These are phyloP conservation scores for Leishmania turanica DNA, from an alignment of 208 protist species.

Conservation along the genomic window DNA sequence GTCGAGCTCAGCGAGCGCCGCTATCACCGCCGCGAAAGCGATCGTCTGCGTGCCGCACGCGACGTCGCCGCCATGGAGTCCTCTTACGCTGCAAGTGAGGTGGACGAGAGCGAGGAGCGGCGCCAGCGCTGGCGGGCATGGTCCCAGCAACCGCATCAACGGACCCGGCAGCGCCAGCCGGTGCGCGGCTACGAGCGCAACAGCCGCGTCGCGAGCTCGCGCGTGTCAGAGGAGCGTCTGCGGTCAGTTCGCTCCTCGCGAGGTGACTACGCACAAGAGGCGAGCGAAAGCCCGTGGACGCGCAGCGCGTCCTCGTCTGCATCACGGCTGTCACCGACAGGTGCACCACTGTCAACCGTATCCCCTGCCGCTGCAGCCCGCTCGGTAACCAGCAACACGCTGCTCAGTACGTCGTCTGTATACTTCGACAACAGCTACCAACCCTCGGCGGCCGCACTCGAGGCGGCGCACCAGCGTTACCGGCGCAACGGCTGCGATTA, in stretches of 20 bases:
- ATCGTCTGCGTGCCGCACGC: constrained; percentile 34
- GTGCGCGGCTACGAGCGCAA: not conserved
- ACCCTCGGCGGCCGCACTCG: not conserved
- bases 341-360: not conserved
- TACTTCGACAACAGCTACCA: constrained; percentile 26
- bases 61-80: constrained; percentile 31
- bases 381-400: constrained; percentile 13
- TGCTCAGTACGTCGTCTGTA: constrained; percentile 23
- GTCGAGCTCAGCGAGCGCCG: constrained; percentile 40
- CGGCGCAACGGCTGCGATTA: not conserved
- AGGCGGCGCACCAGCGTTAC: not conserved
- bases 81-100: constrained; percentile 20
- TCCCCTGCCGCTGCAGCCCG: constrained; percentile 5
- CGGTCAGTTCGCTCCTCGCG: constrained; percentile 1
- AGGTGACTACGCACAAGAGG: not conserved
- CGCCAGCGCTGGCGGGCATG: not conserved
- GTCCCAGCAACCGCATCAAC: not conserved
- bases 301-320: not conserved
- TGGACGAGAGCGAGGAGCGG: not conserved
- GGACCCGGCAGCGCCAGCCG: not conserved
- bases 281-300: constrained; percentile 2
- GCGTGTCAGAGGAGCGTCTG: not conserved
- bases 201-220: not conserved
- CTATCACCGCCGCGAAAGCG: constrained; percentile 29
- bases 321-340: not conserved